Evolutionary conservation across 1,284 basidiomycete species (phyloP), one percentile per base, ranked within the genome.

Genomic region (Microbotryum scabiosae): DNA sequence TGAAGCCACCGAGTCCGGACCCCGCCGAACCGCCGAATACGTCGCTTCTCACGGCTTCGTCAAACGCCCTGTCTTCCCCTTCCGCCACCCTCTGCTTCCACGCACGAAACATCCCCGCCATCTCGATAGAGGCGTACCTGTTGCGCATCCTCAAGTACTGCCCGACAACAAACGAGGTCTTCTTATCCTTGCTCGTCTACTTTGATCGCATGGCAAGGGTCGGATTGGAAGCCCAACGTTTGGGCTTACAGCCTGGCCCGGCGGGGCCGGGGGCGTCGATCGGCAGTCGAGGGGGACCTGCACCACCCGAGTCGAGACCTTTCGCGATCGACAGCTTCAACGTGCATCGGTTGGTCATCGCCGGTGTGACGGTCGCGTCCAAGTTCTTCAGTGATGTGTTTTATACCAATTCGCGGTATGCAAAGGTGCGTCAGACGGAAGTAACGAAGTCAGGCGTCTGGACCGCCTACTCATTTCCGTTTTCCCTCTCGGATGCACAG

Each of bases 341-440:
- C 73, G 88, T 98, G 28, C 94, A 98, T 76, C 83, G 91, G 36
- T 79, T 98, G 51, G 88, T 98, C 71, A 97, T 98, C 68, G 93
- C 94, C 1, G 94, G 94, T 4, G 88, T 98, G 28, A 97, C 94
- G 3, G 94, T 98, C 10, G 93, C 94, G 21, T 92, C 88, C 79
- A 98, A 98, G 76, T 98, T 98, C 75, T 97, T 97, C 75, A 91
- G 88, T 63, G 94, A 98, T 75, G 92, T 98, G 12, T 98, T 98
- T 73, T 97, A 98, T 77, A 97, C 94, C n/a, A 98, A 98, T 73
- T 97, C 93, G 32, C 82, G 94, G 44, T 98, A 98, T 74, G 94
- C 94, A 61, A 98, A 97, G 83, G 92, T 93, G 64, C 57, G 84
- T 79, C 57, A 20, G 36, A 21, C 9, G 14, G 36, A 18, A 18